Conservation (phyloP, 768 basidiomycete species). For the Leucocoprinus birnbaumii region DNA sequence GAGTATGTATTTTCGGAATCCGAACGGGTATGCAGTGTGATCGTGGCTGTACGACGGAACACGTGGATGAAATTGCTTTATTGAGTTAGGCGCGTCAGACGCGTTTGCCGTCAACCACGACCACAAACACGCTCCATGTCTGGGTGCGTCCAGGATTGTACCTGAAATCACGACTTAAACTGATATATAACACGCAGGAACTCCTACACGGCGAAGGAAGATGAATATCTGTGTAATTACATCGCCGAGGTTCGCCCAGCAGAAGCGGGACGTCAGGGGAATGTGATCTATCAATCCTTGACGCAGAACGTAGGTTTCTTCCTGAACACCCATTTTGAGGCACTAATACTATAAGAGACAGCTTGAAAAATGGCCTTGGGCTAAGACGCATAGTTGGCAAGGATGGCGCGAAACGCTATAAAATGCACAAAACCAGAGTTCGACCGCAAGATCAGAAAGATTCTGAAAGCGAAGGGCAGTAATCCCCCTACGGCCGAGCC, state of each 20-base stretch:
- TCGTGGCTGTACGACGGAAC: no score
- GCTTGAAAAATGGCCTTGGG: slow-evolving; percentile 49
- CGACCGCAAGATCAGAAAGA: slow-evolving; percentile 37
- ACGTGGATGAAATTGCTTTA: no score
- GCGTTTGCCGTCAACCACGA: neutral
- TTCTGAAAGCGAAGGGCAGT: slow-evolving; percentile 20
- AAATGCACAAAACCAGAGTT: slow-evolving; percentile 38
- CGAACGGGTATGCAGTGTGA: no score
- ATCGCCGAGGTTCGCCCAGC: neutral
- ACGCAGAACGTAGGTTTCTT: slow-evolving; percentile 37
- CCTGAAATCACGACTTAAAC: no score
- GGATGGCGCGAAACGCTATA: slow-evolving; percentile 65
- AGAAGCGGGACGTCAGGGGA: slow-evolving; percentile 40
- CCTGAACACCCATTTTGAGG: neutral
- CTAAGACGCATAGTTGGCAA: slow-evolving; percentile 45
- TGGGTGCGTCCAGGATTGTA: neutral
- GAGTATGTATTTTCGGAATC: no score
- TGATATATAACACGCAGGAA: no score
- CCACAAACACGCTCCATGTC: neutral
- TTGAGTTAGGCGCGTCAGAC: neutral
- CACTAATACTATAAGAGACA: slow-evolving; percentile 16
- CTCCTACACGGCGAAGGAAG: slow-evolving; percentile 17
- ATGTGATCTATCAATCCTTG: slow-evolving; percentile 38
- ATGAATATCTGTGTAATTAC: slow-evolving; percentile 16
- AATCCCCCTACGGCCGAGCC: neutral